Evolutionary conservation across 495 filamentous ascomycete species (phyloP), one percentile per base, ranked within the genome.

Genomic region (Aspergillus egyptiacus): DNA sequence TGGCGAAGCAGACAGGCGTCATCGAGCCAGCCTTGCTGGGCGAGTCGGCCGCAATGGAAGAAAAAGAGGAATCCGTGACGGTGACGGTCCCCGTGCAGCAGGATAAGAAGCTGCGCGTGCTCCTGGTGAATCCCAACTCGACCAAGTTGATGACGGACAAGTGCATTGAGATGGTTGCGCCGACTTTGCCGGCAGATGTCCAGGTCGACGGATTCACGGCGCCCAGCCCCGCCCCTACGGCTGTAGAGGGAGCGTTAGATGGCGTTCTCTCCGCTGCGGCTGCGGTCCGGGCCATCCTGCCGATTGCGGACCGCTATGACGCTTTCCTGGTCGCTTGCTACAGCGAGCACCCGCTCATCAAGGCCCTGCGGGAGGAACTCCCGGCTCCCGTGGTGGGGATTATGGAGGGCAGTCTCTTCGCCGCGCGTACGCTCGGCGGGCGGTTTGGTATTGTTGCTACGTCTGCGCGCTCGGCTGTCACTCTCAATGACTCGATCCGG

Each of bases 281-380:
- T 5, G 51, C 63, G 5, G 44, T 66, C 18, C 60, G 69, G 13
- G 71, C 65, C 23, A 54, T 74, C 19, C 36, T 65, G 11, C 68
- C 69, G 18, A 55, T 72, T 18, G 60, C 62, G 9, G 51, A 61
- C n/a, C 51, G 57, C 5, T 74, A 72, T 55, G 69, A 75, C 51
- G 74, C 67, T 8, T 68, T 74, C 43, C 66, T 77, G 3, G 69
- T 77, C 17, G 72, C 72, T 6, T 77, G 71, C 58, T 76, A 69
- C 61, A 69, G 64, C 38, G 68, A 70, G 43, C 72, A 77, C 54
- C 64, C 74, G n/a, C 64, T 75, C 6, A 75, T 72, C 49, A 55
- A 61, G 28, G 68, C 68, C 36, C 60, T 77, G n/a, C 56, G 70
- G n/a, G 72, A 75, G 57, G 74, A 77, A 49, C 33, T 71, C 37